Percentiles rank a stretch among this genome's conserved stretches.
These are phyloP conservation scores for Ascochyta pisi DNA, from an alignment of 2,329 filamentous ascomycete species.

Conservation along the genomic window DNA sequence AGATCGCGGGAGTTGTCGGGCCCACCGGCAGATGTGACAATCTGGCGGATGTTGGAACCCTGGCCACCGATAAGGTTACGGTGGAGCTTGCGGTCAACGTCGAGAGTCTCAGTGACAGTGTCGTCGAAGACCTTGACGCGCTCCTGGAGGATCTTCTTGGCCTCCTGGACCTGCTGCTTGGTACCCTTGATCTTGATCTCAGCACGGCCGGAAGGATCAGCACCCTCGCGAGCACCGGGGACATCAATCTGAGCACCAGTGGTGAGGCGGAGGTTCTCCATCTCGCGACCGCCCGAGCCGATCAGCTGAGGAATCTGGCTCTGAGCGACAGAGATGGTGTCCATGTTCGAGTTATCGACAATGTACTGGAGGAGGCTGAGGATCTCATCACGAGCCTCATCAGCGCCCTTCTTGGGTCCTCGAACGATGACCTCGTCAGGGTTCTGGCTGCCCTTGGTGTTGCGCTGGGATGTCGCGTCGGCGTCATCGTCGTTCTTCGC, in stretches of 20 bases:
- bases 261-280: slow-evolving; percentile 85
- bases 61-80: slow-evolving; percentile 85
- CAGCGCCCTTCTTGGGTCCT: slow-evolving; percentile 90
- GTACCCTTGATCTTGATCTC: slow-evolving; percentile 93
- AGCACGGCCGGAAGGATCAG: slow-evolving; percentile 70
- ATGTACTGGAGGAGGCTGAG: slow-evolving; percentile 87
- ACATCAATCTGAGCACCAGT: slow-evolving; percentile 93
- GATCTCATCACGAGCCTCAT: slow-evolving; percentile 90
- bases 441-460: slow-evolving; percentile 70
- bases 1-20: slow-evolving; percentile 84
- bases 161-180: slow-evolving; percentile 86
- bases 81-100: slow-evolving; percentile 95
- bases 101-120: slow-evolving; percentile 81
- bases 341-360: slow-evolving; percentile 83
- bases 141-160: slow-evolving; percentile 88
- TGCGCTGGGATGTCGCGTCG: slow-evolving; percentile 68
- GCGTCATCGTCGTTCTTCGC: slow-evolving; percentile 73
- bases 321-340: slow-evolving; percentile 83
- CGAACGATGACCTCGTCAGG: slow-evolving; percentile 89
- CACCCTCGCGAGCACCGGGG: slow-evolving; percentile 76
- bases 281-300: slow-evolving; percentile 84
- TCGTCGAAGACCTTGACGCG: slow-evolving; percentile 88
- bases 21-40: slow-evolving; percentile 87
- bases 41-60: slow-evolving; percentile 83
- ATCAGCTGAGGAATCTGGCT: slow-evolving; percentile 94